Evolutionary conservation across 2,329 filamentous ascomycete species (phyloP).

Genomic region (Boeremia exigua): DNA sequence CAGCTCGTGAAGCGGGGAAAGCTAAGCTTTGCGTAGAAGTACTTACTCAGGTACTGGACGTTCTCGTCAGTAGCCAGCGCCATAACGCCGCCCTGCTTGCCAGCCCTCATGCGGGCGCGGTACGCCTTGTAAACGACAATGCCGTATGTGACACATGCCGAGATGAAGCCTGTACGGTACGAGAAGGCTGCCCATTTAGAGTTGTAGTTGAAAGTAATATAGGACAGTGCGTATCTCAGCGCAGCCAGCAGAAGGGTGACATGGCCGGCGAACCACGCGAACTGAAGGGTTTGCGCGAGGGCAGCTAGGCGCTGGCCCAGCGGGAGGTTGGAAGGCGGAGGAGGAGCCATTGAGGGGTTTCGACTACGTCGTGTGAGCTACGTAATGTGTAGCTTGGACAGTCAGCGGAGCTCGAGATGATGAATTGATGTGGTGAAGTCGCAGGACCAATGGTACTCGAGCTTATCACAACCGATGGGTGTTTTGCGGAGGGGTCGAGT

Average conservation of each 20-base stretch:
- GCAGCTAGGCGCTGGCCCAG: conserved; percentile 75
- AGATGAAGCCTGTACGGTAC: conserved; percentile 89
- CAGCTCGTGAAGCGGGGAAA: conserved; percentile 25
- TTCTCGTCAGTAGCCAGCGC: conserved; percentile 87
- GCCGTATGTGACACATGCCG: conserved; percentile 90
- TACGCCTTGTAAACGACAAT: conserved; percentile 99
- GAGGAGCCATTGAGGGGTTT: conserved; percentile 69
- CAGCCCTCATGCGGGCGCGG: conserved; percentile 80
- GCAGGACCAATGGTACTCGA: conserved; percentile 12
- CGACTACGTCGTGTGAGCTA: conserved; percentile 37
- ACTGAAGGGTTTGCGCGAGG: conserved; percentile 90
- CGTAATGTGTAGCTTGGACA: conserved; percentile 28
- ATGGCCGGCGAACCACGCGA: conserved; percentile 75
- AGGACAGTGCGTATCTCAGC: conserved; percentile 82
- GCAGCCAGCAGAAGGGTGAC: conserved; percentile 83
- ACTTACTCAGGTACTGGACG: conserved; percentile 92
- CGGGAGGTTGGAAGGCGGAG: conserved; percentile 72
- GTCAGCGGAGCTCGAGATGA: conserved; percentile 36
- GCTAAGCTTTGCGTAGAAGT: background rate
- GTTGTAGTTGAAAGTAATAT: conserved; percentile 87
- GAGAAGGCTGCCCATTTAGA: conserved; percentile 77
- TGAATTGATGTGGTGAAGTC: conserved; percentile 21
- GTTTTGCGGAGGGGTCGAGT: conserved; percentile 27
- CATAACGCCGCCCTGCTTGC: conserved; percentile 68
- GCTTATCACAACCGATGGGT: conserved; percentile 23